Base-by-base conservation (phyloP, 192 early-diverging fungal species). In the Bifiguratus adelaidae region DNA sequence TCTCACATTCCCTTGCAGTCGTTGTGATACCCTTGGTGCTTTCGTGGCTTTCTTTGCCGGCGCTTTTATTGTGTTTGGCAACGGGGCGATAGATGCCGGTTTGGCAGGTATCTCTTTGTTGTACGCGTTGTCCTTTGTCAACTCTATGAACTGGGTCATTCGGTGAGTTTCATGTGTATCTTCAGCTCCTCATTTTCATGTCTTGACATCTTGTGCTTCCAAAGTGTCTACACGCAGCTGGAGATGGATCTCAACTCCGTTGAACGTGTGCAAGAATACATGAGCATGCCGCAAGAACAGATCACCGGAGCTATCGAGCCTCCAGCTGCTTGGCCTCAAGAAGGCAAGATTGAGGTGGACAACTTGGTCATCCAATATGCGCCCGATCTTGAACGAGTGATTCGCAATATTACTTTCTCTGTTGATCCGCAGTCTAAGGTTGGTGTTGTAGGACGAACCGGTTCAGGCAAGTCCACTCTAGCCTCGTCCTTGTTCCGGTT, bases 101-200 rank as follows among this genome's bases (percentile, higher is more conserved):
- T 57, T 82, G 50, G 88, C 89, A n/a, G 94, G 91, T 48, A 74
- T 95, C 22, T 74, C 76, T 16, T 65, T 95, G 15, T 75, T 80
- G 40, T 92, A 89, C 47, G 76, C 90, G 0, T 58, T 83, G 3
- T 70, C 70, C 27, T 88, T 92, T 56, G 78, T 81, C 5, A 73
- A 80, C 30, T 67, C 67, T 47, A 58, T 87, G 55, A 56, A 81
- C 52, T 89, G 87, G 86, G 44, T 77, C 16, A 72, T 88, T 24
- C 68, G 85, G 40, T 16, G 13, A 29, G 21, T 20, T 24, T 8
- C 4, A 5, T 15, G 9, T 22, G 3, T 13, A 21, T 8, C 25
- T 42, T 9, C 1, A 29, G 9, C 2, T 29, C 13, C n/a, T 24
- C 18, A 27, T 28, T 26, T 16, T 38, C 30, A 41, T 20, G 6